Base-by-base conservation (phyloP, 106 monocot species). In the Allium fistulosum region DNA sequence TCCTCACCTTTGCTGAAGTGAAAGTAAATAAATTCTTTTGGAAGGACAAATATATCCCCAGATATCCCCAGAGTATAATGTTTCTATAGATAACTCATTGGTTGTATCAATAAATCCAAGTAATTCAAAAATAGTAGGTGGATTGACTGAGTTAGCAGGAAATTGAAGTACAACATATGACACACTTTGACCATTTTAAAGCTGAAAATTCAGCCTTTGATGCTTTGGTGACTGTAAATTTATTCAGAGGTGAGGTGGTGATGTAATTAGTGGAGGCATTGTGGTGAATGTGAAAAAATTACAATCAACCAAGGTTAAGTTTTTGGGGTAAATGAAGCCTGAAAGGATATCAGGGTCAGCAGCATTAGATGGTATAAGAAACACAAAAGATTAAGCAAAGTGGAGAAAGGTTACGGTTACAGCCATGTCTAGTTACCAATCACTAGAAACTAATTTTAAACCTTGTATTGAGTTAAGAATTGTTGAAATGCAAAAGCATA, bases 31-130 rank as follows among this genome's bases (percentile, higher is more conserved):
- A 75, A 51, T 10, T 65, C 74, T 17, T 74, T 74, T 11, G 74
- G 74, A 59, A 67, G 58, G 7, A 74, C 67, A 67, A 74, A 74
- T 14, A 64, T 47, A 16, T 74, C 74, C 7, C 74, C 74, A 1
- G 58, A 2, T 45, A 16, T 74, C 74, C 7, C 74, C 74, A 1
- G 58, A 2, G 15, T n/a, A 58, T 3, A 75, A 53, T 4, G 27
- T 17, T 59, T 69, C 27, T 3, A 16, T 18, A 17, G 37, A 75
- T 37, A 75, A 68, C 68, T 68, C 67, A 22, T 75, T 75, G 1
- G 61, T 8, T 22, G 75, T 58, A 53, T 68, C 75, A 18, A 75
- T 37, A 13, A 75, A 75, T 5, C 75, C 75, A 75, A 75, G 59
- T 60, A 75, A 52, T 59, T 75, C 75, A 4, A 59, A 49, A 1